Evolutionary conservation across 805 yeast genomes (phyloP).

Genomic region (Metschnikowia rubicola): DNA sequence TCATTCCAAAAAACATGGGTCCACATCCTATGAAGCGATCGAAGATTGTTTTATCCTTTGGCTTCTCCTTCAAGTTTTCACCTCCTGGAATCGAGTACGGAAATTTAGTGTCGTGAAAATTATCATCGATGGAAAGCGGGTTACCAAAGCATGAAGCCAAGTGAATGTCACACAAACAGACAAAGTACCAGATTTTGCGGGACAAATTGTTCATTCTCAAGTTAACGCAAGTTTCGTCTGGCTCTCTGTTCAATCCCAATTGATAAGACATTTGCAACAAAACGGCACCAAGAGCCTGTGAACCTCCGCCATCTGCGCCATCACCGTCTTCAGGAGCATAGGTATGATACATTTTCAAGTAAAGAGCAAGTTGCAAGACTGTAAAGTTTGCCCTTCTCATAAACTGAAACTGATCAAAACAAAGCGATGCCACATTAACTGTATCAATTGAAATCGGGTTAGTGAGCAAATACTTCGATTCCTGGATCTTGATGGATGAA

Average conservation of each 20-base stretch:
- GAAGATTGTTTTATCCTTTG: constrained; percentile 9
- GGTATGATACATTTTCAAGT: constrained; percentile 27
- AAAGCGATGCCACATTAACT: constrained; percentile 49
- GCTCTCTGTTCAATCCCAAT: constrained; percentile 68
- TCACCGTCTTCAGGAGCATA: constrained; percentile 43
- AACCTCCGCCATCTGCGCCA: constrained; percentile 39
- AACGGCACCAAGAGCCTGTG: constrained; percentile 25
- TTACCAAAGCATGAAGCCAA: constrained; percentile 15
- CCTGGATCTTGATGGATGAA: constrained; percentile 23
- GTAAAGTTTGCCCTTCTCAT: constrained; percentile 34
- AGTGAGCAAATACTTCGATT: constrained; percentile 37
- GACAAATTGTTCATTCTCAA: constrained; percentile 20
- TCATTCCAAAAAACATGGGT: constrained; percentile 2
- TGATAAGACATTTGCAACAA: constrained; percentile 61
- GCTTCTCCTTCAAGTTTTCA: constrained; percentile 14
- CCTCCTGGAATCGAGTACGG: constrained; percentile 17
- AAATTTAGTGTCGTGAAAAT: constrained; percentile 12
- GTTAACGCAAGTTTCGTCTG: constrained; percentile 31
- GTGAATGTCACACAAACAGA: constrained; percentile 14
- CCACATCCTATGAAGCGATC: constrained; percentile 11
- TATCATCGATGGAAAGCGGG: constrained; percentile 10
- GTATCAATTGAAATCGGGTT: constrained; percentile 46
- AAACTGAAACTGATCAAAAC: constrained; percentile 53
- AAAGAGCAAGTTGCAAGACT: constrained; percentile 30
- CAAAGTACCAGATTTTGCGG: constrained; percentile 25